Conservation (phyloP, 2,329 filamentous ascomycete species). For the Exophiala alcalophila region DNA sequence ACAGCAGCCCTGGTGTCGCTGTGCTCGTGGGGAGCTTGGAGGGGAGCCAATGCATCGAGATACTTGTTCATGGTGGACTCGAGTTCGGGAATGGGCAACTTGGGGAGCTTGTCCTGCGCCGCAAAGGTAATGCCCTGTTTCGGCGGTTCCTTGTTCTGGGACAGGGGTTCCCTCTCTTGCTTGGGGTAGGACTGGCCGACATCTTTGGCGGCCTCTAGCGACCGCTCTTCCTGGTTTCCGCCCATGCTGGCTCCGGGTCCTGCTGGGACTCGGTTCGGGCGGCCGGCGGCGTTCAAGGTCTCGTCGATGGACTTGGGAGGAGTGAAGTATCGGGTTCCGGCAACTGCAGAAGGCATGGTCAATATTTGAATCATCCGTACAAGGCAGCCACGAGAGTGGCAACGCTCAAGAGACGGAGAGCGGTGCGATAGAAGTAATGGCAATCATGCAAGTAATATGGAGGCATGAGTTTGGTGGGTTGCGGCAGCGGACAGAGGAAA, state of each 20-base stretch:
- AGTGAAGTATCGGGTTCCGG: constrained; percentile 68
- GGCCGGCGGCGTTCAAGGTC: constrained; percentile 53
- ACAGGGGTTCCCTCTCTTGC: constrained; percentile 48
- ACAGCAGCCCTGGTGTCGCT: constrained; percentile 77
- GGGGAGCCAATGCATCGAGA: constrained; percentile 70
- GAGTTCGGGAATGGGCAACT: constrained; percentile 87
- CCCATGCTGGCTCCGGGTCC: constrained; percentile 32
- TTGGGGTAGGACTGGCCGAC: constrained; percentile 41
- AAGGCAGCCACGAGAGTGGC: constrained; percentile 73
- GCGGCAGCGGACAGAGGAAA: constrained; percentile 38
- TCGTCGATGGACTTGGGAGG: constrained; percentile 71
- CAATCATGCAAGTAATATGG: constrained; percentile 79
- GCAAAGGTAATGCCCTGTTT: constrained; percentile 79
- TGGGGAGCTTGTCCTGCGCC: constrained; percentile 81
- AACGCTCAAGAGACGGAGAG: constrained; percentile 79
- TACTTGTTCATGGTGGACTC: constrained; percentile 76
- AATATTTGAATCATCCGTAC: constrained; percentile 58
- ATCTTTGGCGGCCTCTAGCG: constrained; percentile 27
- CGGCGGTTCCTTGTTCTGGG: constrained; percentile 47
- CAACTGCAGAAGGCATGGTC: constrained; percentile 57
- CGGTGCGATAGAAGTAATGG: constrained; percentile 90
- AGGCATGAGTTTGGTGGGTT: constrained; percentile 58
- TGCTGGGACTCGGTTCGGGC: constrained; percentile 68
- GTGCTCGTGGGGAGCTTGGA: constrained; percentile 79
- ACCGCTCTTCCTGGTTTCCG: constrained; percentile 27